Evolutionary conservation across 1,139 yeast species (phyloP), one percentile per base, ranked within the genome.

Genomic region (Entelexis paramagnoliae): DNA sequence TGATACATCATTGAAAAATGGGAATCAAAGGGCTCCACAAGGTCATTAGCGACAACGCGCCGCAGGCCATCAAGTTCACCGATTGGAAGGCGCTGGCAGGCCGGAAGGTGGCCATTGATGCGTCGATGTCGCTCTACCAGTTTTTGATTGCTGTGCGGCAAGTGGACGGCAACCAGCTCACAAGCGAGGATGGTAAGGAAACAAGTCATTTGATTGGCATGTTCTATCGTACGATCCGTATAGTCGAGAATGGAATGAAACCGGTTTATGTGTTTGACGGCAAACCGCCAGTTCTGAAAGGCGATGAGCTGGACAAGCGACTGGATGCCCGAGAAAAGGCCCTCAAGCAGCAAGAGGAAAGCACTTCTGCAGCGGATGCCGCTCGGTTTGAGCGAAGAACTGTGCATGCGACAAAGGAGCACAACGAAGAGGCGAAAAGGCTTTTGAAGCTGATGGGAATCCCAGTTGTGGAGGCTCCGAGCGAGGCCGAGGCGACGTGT

Each of bases 401-500:
- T 28, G 98, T 93, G 8, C 75, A 84, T 56, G 98, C 88, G 2
- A 79, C 96, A 0, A 73, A 78, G 54, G 91, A 87, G 60, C 98
- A 93, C 61, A 91, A 89, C 62, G 96, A 86, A 34, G 98, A 93
- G 63, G 97, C 96, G 19, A 86, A 87, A 65, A 73, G 76, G 58
- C 70, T 91, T 54, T 72, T 91, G 52, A 77, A 73, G 51, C 71
- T 89, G 42, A 91, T 91, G 99, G 99, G 99, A 1, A 83, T 91
- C 42, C 99, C 99, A 1, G 86, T 72, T 62, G 83, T 91, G 8
- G 79, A 81, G 52, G 97, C 98, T 0, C 98, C 99, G 0, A 83
- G 96, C 66, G 99, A 91, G 68, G 99, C 99, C 0, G 99, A 91
- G 66, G 96, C 98, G 0, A 97, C 91, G 63, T 91, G 98, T 72